A percentile compares a stretch with the other conserved stretches of the same genome.
Conservation (phyloP, 2,329 filamentous ascomycete species). For the Neonectria faginata region DNA sequence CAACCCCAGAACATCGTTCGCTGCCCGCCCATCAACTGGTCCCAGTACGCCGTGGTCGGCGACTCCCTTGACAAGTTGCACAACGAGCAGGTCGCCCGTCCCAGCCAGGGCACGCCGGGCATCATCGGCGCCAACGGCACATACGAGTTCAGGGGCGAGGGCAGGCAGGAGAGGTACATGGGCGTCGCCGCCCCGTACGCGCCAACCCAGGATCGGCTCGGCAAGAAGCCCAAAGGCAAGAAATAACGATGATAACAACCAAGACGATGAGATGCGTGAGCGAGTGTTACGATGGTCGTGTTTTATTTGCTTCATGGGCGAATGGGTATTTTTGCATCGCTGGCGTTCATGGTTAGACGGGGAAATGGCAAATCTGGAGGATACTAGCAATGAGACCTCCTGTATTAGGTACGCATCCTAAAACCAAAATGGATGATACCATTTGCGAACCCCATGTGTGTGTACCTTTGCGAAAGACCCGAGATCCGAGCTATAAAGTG, state of each 20-base stretch:
- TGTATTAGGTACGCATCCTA: constrained; percentile 9
- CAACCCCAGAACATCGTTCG: constrained; percentile 84
- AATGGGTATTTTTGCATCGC: constrained; percentile 14
- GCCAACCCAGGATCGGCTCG: constrained; percentile 64
- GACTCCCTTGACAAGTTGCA: constrained; percentile 84
- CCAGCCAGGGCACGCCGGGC: constrained; percentile 67
- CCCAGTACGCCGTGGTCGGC: constrained; percentile 91
- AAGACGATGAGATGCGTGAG: constrained; percentile 25
- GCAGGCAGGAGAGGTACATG: constrained; percentile 58
- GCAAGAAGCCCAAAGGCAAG: constrained; percentile 52
- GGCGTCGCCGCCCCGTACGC: constrained; percentile 69
- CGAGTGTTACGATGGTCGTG: constrained; percentile 12
- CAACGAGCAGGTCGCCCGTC: constrained; percentile 78
- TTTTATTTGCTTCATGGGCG: constrained; percentile 13
- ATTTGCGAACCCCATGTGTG: constrained; percentile 3
- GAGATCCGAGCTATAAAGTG: neutral
- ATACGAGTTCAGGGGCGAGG: constrained; percentile 63
- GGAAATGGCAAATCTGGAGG: constrained; percentile 16
- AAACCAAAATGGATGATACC: constrained; percentile 5
- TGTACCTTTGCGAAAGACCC: neutral
- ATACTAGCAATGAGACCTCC: constrained; percentile 17
- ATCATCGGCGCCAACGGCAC: constrained; percentile 56
- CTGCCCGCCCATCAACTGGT: constrained; percentile 93
- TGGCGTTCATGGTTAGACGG: constrained; percentile 25
- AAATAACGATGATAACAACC: constrained; percentile 41